Evolutionary conservation across 192 early-diverging fungal species (phyloP).

Genomic region (Chytriomyces hyalinus): DNA sequence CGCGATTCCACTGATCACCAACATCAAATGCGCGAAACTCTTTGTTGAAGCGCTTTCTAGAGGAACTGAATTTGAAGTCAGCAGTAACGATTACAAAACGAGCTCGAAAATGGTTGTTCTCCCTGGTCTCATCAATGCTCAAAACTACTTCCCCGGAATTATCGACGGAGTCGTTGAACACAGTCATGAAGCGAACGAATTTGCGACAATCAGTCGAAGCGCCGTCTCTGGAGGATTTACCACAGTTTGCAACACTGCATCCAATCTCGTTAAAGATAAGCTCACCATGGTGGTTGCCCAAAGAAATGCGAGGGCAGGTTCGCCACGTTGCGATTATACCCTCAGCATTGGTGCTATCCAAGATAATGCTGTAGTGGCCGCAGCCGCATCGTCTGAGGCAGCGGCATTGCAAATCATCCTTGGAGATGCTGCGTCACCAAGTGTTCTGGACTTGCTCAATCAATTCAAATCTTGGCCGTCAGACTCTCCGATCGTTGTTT

Average conservation of each 20-base stretch:
- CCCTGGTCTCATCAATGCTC: slow-evolving; percentile 89
- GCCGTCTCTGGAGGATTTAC: slow-evolving; percentile 90
- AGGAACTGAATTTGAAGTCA: slow-evolving; percentile 71
- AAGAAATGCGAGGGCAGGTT: slow-evolving; percentile 44
- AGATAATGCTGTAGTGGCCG: slow-evolving; percentile 63
- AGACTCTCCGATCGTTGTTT: slow-evolving; percentile 75
- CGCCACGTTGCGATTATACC: slow-evolving; percentile 73
- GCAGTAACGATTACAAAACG: slow-evolving; percentile 88
- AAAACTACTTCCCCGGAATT: slow-evolving; percentile 66
- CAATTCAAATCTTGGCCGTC: slow-evolving; percentile 84
- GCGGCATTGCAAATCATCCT: slow-evolving; percentile 65
- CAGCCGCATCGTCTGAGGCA: slow-evolving; percentile 47
- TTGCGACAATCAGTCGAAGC: slow-evolving; percentile 68
- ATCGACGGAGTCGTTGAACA: slow-evolving; percentile 36
- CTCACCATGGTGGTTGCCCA: slow-evolving; percentile 60
- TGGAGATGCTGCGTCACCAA: slow-evolving; percentile 57
- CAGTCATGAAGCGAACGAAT: slow-evolving; percentile 48
- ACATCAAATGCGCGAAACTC: slow-evolving; percentile 98
- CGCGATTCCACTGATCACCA: slow-evolving; percentile 95
- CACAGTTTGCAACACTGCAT: slow-evolving; percentile 73
- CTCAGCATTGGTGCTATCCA: slow-evolving; percentile 71
- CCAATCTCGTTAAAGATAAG: slow-evolving; percentile 60
- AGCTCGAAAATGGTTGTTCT: slow-evolving; percentile 81
- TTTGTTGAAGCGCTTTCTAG: slow-evolving; percentile 95
- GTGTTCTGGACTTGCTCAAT: slow-evolving; percentile 63